phyloP scores from a whole-genome alignment of 1,139 yeast species.

The Candida buenavistaensis region DNA sequence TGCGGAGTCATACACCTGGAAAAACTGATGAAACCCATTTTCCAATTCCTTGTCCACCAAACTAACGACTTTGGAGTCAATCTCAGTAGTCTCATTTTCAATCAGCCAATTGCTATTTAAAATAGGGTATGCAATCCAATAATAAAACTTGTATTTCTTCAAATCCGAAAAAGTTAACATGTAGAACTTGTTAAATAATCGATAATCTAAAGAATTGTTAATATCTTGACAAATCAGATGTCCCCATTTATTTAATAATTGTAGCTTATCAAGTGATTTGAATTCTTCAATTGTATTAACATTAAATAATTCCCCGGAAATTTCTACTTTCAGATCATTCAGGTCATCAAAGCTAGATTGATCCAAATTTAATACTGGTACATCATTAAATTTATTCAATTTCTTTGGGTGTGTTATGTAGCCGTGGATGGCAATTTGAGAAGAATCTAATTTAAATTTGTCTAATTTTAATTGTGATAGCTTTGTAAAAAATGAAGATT shows the following conservation, averaged over 20 bases:
- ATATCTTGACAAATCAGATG: slow-evolving; percentile 19
- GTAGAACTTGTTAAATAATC: slow-evolving; percentile 42
- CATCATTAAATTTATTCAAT: slow-evolving; percentile 43
- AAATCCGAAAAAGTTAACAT: slow-evolving; percentile 80
- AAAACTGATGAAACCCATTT: slow-evolving; percentile 13
- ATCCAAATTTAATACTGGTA: slow-evolving; percentile 39
- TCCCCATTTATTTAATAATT: slow-evolving; percentile 52
- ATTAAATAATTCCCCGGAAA: slow-evolving; percentile 46
- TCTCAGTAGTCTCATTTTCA: slow-evolving; percentile 6
- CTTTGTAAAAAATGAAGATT: slow-evolving; percentile 80
- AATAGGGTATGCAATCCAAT: slow-evolving; percentile 86
- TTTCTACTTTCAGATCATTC: slow-evolving; percentile 13
- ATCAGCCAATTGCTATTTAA: slow-evolving; percentile 48
- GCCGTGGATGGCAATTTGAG: slow-evolving; percentile 41
- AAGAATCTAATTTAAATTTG: slow-evolving; percentile 59
- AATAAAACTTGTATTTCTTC: slow-evolving; percentile 81
- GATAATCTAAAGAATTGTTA: slow-evolving; percentile 12
- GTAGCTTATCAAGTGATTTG: slow-evolving; percentile 61
- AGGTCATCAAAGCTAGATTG: slow-evolving; percentile 39
- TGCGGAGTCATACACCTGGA: slow-evolving; percentile 14
- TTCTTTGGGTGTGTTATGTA: slow-evolving; percentile 30
- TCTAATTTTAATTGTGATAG: slow-evolving; percentile 69
- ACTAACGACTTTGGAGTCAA: slow-evolving; percentile 6
- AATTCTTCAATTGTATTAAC: slow-evolving; percentile 87
- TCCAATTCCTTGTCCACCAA: slow-evolving; percentile 6